Base-by-base conservation (phyloP, 2,329 filamentous ascomycete species). In the Xylaria sp. region DNA sequence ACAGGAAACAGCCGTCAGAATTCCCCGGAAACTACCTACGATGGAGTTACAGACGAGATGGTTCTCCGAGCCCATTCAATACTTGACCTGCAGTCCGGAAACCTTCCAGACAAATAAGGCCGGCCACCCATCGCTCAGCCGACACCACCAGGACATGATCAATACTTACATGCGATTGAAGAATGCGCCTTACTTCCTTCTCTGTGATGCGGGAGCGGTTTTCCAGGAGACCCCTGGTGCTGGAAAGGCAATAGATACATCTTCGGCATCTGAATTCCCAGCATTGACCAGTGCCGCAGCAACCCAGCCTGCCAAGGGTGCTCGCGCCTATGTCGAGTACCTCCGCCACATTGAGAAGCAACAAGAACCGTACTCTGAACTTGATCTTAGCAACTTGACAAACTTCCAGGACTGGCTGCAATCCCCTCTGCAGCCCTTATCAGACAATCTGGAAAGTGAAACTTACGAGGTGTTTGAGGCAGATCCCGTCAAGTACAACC, bases 401-500 rank as follows among this genome's bases (percentile, higher is more conserved):
- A 83, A 77, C 66, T 83, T 86, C 84, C 95, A 99, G 70, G 94
- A 99, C 73, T 99, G 94, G 80, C 80, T 99, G 9, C 94, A 99
- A 73, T 92, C 92, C 1, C 94, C 94, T 2, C 79, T 99, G 47
- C 95, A 99, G 73, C 94, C 94, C 0, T 80, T 99, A 11, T 93
- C 93, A 0, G 94, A 99, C 74, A 99, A 99, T 68, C 81, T 99
- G 11, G 95, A 99, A 73, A 96, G 92, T 52, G 90, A 96, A 48
- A 99, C 94, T 0, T 99, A 99, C 73, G 94, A 99, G 72, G 93
- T 97, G 1, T 99, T 99, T 69, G 94, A 99, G 73, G 95, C 95
- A 67, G 95, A 99, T 65, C 94, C 94, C 0, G 90, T 99, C 76
- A 99, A 99, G 75, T 99, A 99, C 72, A 87, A 92, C 65, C 95